phyloP scores from a whole-genome alignment of 768 basidiomycete species.

The Phaffia australis region DNA sequence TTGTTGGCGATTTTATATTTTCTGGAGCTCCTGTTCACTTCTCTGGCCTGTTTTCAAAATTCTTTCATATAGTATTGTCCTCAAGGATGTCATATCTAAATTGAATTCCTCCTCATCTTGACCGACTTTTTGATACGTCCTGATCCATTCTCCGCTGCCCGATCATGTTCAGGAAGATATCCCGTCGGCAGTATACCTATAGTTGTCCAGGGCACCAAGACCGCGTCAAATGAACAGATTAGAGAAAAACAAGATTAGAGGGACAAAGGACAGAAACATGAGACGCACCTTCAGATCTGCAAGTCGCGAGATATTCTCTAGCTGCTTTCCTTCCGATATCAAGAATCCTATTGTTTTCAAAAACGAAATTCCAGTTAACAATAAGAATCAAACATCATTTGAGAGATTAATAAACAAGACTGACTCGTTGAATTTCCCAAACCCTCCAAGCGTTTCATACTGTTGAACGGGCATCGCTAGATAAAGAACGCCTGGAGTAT shows the following conservation, averaged over 20 bases:
- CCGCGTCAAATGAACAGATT: background rate
- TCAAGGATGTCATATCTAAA: slow-evolving; percentile 4
- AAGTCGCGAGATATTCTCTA: slow-evolving; percentile 56
- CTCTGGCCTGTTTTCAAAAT: background rate
- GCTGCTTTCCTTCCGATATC: slow-evolving; percentile 69
- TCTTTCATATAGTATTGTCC: background rate
- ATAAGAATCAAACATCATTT: slow-evolving; percentile 30
- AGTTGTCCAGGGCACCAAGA: background rate
- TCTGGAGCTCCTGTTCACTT: too few species aligned
- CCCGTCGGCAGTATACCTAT: slow-evolving; percentile 18
- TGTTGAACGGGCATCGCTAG: slow-evolving; percentile 90
- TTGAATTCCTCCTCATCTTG: slow-evolving; percentile 18
- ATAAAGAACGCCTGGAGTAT: slow-evolving; percentile 75
- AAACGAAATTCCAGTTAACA: slow-evolving; percentile 48
- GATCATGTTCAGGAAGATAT: slow-evolving; percentile 2
- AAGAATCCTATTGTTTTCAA: slow-evolving; percentile 44
- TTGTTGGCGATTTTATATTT: background rate
- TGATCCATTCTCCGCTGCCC: slow-evolving; percentile 2
- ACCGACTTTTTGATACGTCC: slow-evolving; percentile 11
- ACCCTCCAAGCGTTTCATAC: slow-evolving; percentile 79
- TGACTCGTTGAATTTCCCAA: slow-evolving; percentile 49
- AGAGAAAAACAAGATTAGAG: slow-evolving; percentile 41
- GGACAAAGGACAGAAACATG: slow-evolving; percentile 43
- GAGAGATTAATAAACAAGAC: background rate
- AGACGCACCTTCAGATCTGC: slow-evolving; percentile 74